Conservation (phyloP, 1,284 basidiomycete genomes). For the Exobasidium rhododendri region DNA sequence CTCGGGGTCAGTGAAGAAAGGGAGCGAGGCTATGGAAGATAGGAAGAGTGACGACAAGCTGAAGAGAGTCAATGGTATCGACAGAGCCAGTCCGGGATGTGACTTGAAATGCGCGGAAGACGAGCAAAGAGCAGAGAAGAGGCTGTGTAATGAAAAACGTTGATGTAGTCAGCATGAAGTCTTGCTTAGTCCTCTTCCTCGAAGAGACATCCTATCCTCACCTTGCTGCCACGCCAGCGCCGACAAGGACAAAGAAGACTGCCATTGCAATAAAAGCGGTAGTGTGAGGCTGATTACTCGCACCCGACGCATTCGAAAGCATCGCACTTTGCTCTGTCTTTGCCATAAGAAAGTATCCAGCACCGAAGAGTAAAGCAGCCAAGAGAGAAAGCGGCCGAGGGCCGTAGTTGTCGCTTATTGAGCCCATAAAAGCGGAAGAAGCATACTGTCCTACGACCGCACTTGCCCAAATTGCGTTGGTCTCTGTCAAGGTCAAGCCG, state of each 20-base stretch:
- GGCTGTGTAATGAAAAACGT: conserved; percentile 4
- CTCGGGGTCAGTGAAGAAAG: conserved; percentile 18
- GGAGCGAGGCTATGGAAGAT: conserved; percentile 16
- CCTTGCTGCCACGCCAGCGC: conserved; percentile 22
- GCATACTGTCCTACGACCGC: conserved; percentile 27
- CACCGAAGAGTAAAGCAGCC: conserved; percentile 20
- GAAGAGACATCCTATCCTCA: conserved; percentile 6
- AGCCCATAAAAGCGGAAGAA: conserved; percentile 19
- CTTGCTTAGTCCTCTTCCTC: background rate
- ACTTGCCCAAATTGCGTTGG: conserved; percentile 23
- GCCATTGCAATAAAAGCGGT: conserved; percentile 15
- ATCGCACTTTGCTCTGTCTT: conserved; percentile 16
- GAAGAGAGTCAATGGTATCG: conserved; percentile 26
- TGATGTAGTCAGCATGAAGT: conserved; percentile 10
- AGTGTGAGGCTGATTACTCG: background rate
- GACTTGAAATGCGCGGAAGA: conserved; percentile 20
- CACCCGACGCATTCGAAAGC: background rate
- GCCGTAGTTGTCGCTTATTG: conserved; percentile 20
- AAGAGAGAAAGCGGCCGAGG: conserved; percentile 17
- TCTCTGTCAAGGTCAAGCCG: conserved; percentile 18
- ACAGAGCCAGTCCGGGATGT: conserved; percentile 22
- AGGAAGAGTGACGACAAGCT: conserved; percentile 25
- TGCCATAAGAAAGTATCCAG: conserved; percentile 27
- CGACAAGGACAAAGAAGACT: conserved; percentile 21
- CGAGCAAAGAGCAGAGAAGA: conserved; percentile 22